These are phyloP conservation scores for Boletus rubescentipes DNA, from an alignment of 768 basidiomycete species.

Conservation along the genomic window DNA sequence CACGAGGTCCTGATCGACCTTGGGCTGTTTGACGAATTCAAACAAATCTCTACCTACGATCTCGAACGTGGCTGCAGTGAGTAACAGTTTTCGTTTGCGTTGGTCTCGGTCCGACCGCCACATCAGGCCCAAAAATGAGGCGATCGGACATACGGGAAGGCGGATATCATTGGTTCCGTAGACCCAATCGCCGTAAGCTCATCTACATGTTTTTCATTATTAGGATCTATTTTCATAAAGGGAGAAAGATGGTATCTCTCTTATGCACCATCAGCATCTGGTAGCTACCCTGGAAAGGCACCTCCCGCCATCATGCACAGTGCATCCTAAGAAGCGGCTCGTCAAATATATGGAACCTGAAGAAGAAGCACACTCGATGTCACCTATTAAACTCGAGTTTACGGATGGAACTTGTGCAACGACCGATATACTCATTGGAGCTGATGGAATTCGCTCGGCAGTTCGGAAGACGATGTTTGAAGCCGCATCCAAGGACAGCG, in stretches of 20 bases:
- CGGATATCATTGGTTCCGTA: constrained; percentile 30
- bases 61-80: constrained; percentile 16
- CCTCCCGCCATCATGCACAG: constrained; percentile 18
- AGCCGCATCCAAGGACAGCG: constrained; percentile 2
- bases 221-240: background rate
- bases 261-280: constrained; percentile 26
- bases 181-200: constrained; percentile 19
- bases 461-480: constrained; percentile 28
- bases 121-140: background rate
- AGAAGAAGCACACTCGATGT: constrained; percentile 28
- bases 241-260: constrained; percentile 4
- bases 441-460: constrained; percentile 41
- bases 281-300: constrained; percentile 15
- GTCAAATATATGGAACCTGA: constrained; percentile 8
- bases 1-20: constrained; percentile 46
- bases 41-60: constrained; percentile 10
- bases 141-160: constrained; percentile 32
- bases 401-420: constrained; percentile 19
- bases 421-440: constrained; percentile 45
- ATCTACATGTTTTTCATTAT: background rate
- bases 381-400: constrained; percentile 9
- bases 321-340: constrained; percentile 21
- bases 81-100: background rate
- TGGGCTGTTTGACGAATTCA: constrained; percentile 39
- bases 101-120: background rate